phyloP scores from a whole-genome alignment of 2,329 filamentous ascomycete species.

The Lojkania enalia region DNA sequence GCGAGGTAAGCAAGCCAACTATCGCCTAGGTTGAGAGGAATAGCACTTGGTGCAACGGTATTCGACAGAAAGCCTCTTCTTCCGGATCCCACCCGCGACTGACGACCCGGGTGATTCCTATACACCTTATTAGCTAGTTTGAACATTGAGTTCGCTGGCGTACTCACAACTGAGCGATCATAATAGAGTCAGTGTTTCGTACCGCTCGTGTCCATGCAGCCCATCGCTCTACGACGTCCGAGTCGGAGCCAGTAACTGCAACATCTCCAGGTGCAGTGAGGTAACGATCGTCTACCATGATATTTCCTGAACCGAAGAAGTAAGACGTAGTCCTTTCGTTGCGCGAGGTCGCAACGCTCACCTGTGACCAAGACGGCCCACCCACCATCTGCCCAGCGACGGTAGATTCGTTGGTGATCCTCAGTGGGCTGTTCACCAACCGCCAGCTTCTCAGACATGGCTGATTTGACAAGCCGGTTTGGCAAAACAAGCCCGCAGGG shows the following conservation, averaged over 20 bases:
- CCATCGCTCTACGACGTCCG: too few relatives aligned
- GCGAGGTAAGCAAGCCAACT: conserved; percentile 50
- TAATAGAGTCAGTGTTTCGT: conserved; percentile 65
- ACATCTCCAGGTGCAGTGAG: too few relatives aligned
- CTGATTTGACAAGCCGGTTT: conserved; percentile 43
- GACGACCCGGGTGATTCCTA: conserved; percentile 60
- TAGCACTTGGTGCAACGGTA: conserved; percentile 48
- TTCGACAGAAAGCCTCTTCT: conserved; percentile 42
- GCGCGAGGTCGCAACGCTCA: background rate
- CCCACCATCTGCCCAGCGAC: conserved; percentile 55
- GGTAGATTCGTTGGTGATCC: conserved; percentile 25
- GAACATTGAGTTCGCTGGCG: conserved; percentile 18
- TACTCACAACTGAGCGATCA: conserved; percentile 31
- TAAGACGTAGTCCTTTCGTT: background rate
- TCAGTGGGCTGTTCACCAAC: conserved; percentile 22
- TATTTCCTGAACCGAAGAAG: too few relatives aligned
- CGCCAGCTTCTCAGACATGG: conserved; percentile 39
- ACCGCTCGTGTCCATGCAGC: conserved; percentile 20
- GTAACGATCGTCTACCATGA: too few relatives aligned
- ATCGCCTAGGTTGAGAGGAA: conserved; percentile 37
- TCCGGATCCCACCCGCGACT: conserved; percentile 50
- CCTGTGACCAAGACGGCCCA: conserved; percentile 56
- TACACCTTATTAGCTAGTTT: conserved; percentile 43
- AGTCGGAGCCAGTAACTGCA: too few relatives aligned
- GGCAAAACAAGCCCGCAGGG: conserved; percentile 36